Conservation (phyloP, 345 rosid species). For the Cardiospermum halicacabum region DNA sequence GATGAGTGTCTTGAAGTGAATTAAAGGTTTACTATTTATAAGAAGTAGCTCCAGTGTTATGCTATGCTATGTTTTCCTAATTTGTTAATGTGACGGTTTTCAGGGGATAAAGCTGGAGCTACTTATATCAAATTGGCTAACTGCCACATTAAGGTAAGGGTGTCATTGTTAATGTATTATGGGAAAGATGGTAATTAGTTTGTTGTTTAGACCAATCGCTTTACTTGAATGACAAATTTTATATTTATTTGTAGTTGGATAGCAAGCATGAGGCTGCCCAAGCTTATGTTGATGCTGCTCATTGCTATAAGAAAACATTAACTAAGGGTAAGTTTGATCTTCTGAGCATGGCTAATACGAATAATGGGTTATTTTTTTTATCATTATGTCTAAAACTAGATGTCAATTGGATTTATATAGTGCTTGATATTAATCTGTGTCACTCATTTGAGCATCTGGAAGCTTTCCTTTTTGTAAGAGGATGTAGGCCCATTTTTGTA, state of each 20-base stretch:
- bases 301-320: slow-evolving; percentile 78
- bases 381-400: neutral
- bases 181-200: neutral
- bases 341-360: neutral
- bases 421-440: neutral
- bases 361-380: neutral
- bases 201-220: neutral
- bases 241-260: slow-evolving; percentile 44
- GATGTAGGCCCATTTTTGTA: neutral
- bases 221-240: slow-evolving; percentile 7
- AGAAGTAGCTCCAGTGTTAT: neutral
- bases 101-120: slow-evolving; percentile 86
- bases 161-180: neutral
- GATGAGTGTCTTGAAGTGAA: neutral
- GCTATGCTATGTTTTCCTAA: neutral
- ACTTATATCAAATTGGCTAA: slow-evolving; percentile 64
- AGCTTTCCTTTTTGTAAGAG: neutral
- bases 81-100: slow-evolving; percentile 15
- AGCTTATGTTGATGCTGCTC: slow-evolving; percentile 83
- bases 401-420: neutral
- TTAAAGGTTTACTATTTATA: neutral
- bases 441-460: neutral
- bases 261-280: slow-evolving; percentile 89
- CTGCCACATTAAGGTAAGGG: slow-evolving; percentile 63
- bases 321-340: slow-evolving; percentile 46